phyloP scores from a whole-genome alignment of 2,329 filamentous ascomycete genomes.

The Curvularia sp. region DNA sequence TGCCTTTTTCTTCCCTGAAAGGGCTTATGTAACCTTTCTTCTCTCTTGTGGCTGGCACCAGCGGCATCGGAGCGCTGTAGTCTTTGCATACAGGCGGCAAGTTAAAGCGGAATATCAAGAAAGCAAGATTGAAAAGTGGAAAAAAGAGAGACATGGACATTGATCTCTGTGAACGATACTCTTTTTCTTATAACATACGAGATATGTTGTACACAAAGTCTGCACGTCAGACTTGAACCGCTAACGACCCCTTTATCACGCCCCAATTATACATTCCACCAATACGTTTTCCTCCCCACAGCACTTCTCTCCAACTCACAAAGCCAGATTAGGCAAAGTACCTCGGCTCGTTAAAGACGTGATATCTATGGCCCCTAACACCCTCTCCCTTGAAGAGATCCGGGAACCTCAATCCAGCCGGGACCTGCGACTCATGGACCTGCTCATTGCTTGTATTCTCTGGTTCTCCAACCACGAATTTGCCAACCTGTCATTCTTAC shows the following conservation, averaged over 20 bases:
- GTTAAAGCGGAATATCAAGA: background rate
- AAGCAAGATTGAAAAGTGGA: background rate
- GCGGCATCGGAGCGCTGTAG: background rate
- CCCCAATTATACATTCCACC: background rate
- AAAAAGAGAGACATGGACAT: background rate
- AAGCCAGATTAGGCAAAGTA: slow-evolving; percentile 36
- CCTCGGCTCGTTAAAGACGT: slow-evolving; percentile 81
- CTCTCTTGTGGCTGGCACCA: background rate
- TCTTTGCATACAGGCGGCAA: background rate
- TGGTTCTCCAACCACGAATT: slow-evolving; percentile 82
- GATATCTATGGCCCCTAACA: slow-evolving; percentile 87
- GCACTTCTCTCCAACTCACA: background rate
- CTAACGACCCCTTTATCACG: background rate
- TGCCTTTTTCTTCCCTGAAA: background rate
- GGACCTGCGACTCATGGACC: slow-evolving; percentile 75
- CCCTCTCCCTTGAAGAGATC: slow-evolving; percentile 82
- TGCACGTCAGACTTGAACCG: background rate
- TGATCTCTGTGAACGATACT: background rate
- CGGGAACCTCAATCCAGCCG: slow-evolving; percentile 82
- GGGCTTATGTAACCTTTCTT: background rate
- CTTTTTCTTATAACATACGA: background rate
- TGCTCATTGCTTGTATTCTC: slow-evolving; percentile 68
- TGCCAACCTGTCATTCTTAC: slow-evolving; percentile 67
- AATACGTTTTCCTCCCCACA: background rate
- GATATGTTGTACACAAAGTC: background rate